These are phyloP conservation scores for Aspergillus affinis DNA, from an alignment of 495 filamentous ascomycete genomes.

Conservation along the genomic window DNA sequence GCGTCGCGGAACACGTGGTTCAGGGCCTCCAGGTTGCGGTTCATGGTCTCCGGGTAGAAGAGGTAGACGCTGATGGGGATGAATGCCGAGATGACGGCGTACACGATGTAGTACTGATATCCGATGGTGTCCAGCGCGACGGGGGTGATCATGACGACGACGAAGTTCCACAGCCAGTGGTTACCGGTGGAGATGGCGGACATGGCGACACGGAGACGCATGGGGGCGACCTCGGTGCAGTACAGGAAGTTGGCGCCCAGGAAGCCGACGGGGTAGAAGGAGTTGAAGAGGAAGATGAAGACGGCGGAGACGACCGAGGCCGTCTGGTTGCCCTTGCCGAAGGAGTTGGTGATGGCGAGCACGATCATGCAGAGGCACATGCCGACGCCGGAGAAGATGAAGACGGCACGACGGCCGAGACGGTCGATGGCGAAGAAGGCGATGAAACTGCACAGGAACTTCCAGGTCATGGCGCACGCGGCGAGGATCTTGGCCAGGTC, in stretches of 20 bases:
- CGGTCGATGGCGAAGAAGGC: conserved; percentile 54
- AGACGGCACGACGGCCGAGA: conserved; percentile 52
- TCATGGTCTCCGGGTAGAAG: conserved; percentile 68
- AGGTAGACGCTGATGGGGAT: conserved; percentile 54
- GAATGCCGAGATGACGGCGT: conserved; percentile 33
- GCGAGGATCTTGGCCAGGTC: conserved; percentile 30
- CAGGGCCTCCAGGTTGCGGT: conserved; percentile 64
- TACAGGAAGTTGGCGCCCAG: conserved; percentile 59
- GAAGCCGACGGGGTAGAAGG: conserved; percentile 60
- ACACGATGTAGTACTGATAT: conserved; percentile 40
- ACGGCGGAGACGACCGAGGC: conserved; percentile 44
- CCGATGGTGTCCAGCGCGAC: conserved; percentile 37
- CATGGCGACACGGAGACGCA: conserved; percentile 54
- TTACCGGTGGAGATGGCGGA: conserved; percentile 41
- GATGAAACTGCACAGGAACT: conserved; percentile 48
- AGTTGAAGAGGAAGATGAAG: conserved; percentile 61
- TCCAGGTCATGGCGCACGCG: conserved; percentile 48
- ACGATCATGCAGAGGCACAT: conserved; percentile 49
- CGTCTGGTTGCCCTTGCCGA: conserved; percentile 30
- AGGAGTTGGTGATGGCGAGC: conserved; percentile 43
- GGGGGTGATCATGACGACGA: conserved; percentile 60
- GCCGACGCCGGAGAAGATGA: conserved; percentile 52
- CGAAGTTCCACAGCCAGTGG: conserved; percentile 56
- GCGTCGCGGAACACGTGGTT: conserved; percentile 65
- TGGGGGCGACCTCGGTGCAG: conserved; percentile 55